Evolutionary conservation across 345 rosid genomes (phyloP).

Genomic region (Melaleuca alternifolia): DNA sequence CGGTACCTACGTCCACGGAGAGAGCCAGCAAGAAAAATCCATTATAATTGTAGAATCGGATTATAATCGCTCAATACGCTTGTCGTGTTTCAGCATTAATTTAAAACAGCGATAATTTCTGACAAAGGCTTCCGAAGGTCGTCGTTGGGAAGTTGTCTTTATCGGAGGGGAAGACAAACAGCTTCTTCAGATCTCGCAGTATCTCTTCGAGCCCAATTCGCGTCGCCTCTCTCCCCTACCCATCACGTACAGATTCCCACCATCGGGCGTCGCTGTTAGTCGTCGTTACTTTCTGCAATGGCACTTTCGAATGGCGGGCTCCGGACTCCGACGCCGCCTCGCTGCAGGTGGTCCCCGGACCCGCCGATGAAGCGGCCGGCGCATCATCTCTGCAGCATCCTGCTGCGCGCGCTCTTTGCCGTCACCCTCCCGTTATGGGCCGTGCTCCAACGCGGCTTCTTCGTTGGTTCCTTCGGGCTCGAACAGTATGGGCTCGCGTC

Average conservation of each 20-base stretch:
- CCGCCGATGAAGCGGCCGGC: conserved; percentile 54
- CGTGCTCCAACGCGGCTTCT: conserved; percentile 27
- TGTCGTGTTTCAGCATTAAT: too few species aligned
- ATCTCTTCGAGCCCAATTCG: background rate
- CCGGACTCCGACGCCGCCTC: background rate
- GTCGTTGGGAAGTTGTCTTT: background rate
- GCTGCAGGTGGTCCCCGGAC: too few species aligned
- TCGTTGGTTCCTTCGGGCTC: conserved; percentile 17
- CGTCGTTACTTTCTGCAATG: background rate
- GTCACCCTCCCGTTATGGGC: conserved; percentile 39
- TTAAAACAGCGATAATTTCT: background rate
- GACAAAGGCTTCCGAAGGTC: background rate
- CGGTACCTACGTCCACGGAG: too few species aligned
- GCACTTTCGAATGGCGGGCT: background rate
- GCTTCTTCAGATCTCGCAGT: background rate
- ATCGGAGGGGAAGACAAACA: background rate
- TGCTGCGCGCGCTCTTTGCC: conserved; percentile 42
- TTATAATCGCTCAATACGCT: too few species aligned
- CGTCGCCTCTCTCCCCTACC: background rate
- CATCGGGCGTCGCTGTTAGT: too few species aligned
- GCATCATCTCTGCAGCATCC: conserved; percentile 43
- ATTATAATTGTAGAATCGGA: too few species aligned
- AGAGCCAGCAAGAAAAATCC: too few species aligned
- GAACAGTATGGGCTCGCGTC: background rate
- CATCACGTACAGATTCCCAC: too few species aligned